Evolutionary conservation across 305 asterid genomes (phyloP), one percentile per base, ranked within the genome.

Genomic region (Petunia hybrid): DNA sequence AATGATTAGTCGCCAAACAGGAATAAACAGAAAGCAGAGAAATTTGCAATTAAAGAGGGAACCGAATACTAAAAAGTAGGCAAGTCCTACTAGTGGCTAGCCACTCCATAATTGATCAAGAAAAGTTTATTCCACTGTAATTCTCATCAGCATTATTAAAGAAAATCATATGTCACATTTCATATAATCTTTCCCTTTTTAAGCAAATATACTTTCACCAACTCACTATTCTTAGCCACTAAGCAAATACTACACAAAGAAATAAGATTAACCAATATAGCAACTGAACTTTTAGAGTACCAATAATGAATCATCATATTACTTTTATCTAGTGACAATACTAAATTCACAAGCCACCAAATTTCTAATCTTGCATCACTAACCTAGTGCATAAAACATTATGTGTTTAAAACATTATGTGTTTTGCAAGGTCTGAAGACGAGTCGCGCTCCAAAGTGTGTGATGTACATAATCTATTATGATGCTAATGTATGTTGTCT

Each of bases 171-270:
- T 62, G 46, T 78, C 74, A 53, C 73, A 31, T 79, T 66, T 61
- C 10, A 80, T 51, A 42, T 81, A 53, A 57, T 43, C 67, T 48
- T 1, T 35, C 62, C 35, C 62, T 57, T n/a, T n/a, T 57, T 14
- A 57, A 57, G 35, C 62, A 57, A 57, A 82, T 22, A 86, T 85
- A 76, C 85, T 87, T 77, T 56, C 76, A 85, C 85, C 89, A 78
- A 82, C 88, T 83, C 77, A 55, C 69, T 79, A 80, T 57, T 70
- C 88, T 86, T 89, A 64, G 85, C 81, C 82, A 61, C 87, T 76
- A 87, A 87, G 90, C 86, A 83, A 89, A 66, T 73, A 60, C 51
- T 55, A n/a, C 35, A 16, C 31, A 22, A 22, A 22, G 31, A 22
- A 22, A 22, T 22, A 22, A 22, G 22, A 22, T 22, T 22, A 22